Percentiles rank a stretch among this genome's conserved stretches.
Conservation (phyloP, 2,329 filamentous ascomycete species). For the Blastomyces emzantsi region DNA sequence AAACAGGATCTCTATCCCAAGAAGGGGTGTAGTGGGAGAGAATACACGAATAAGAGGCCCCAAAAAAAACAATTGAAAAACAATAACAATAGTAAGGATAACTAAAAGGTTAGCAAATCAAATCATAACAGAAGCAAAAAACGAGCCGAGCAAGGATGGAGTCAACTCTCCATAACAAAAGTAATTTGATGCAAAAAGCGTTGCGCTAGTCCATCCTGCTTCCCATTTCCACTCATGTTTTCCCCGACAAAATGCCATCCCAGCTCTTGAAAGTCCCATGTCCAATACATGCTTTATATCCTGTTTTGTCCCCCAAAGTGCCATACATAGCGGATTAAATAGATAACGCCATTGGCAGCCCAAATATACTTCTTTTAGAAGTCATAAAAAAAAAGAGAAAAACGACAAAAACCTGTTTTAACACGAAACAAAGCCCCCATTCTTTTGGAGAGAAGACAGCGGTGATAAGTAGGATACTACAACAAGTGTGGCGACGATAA, state of each 20-base stretch:
- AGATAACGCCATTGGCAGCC: background rate
- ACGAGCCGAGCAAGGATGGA: background rate
- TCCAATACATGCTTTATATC: background rate
- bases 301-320: background rate
- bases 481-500: background rate
- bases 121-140: background rate
- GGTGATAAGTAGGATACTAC: background rate
- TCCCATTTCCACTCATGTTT: background rate
- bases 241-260: background rate
- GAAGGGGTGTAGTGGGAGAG: background rate
- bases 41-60: background rate
- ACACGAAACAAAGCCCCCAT: background rate
- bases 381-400: background rate
- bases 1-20: constrained; percentile 2
- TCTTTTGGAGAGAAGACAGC: background rate
- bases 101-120: background rate
- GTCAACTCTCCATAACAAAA: background rate
- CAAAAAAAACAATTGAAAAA: too few species aligned
- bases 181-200: background rate
- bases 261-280: background rate
- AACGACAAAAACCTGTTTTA: background rate
- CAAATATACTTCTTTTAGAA: background rate
- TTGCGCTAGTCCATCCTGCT: background rate
- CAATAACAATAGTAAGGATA: background rate
- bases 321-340: background rate